These are phyloP conservation scores for Eimeria praecox DNA, from an alignment of 169 alveolate genomes.

Conservation along the genomic window DNA sequence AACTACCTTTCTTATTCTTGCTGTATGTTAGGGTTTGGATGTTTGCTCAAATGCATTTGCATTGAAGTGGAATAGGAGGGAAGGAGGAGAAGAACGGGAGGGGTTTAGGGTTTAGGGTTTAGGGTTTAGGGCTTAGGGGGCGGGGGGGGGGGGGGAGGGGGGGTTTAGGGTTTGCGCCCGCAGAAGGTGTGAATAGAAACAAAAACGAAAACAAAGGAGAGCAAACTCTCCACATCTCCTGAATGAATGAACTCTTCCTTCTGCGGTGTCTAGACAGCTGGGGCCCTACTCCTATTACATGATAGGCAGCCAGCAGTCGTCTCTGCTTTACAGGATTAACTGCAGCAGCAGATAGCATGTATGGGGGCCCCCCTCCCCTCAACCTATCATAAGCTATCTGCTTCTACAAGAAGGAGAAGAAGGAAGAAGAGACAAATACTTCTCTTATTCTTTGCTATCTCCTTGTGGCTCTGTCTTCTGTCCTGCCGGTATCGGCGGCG, in stretches of 20 bases:
- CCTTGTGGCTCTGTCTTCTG: background rate
- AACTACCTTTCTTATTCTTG: background rate
- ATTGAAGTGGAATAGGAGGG: background rate
- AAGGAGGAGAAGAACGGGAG: too few relatives aligned
- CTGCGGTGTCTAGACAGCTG: slow-evolving; percentile 7
- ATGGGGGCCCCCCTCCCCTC: too few relatives aligned
- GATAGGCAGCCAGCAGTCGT: background rate
- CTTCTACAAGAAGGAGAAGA: background rate
- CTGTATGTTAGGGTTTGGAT: background rate
- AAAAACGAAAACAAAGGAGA: background rate
- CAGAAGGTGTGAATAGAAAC: background rate
- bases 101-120: too few relatives aligned
- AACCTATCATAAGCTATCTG: background rate
- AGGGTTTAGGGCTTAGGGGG: too few relatives aligned
- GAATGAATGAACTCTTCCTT: background rate
- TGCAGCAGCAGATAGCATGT: background rate
- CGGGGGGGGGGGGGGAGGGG: too few relatives aligned
- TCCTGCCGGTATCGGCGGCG: background rate
- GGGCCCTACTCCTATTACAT: background rate
- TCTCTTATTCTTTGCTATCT: background rate
- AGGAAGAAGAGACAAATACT: background rate
- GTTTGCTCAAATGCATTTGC: background rate
- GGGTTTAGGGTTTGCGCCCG: background rate
- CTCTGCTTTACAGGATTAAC: background rate
- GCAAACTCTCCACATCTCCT: background rate